Evolutionary conservation across 2,329 filamentous ascomycete species (phyloP), one percentile per base, ranked within the genome.

Genomic region (Penicillium psychrosexuale): DNA sequence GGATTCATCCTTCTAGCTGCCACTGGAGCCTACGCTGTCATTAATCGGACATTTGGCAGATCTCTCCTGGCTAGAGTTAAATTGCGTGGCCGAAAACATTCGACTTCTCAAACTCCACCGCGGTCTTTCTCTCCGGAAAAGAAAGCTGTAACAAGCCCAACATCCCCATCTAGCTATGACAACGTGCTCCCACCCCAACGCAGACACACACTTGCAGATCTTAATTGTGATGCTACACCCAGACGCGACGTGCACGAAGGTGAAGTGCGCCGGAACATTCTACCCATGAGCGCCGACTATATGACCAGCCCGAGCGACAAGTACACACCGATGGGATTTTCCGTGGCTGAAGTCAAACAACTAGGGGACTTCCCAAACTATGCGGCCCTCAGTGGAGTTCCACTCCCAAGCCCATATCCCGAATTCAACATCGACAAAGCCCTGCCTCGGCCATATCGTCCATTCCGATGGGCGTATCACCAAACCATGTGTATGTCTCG

Each of bases 281-380:
- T 80, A 19, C 74, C 76, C 19, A 77, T 77, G 66, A 70, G 69
- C 9, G 62, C 67, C 51, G 67, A 78, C 57, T 79, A 77, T 59
- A 60, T 60, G 40, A 66, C 55, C 11, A 73, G 71, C 52, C 60
- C 67, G 34, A 63, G 69, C 17, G 57, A 68, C 19, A 77, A 76
- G 27, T 86, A 81, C 66, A 85, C 84, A 2, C 84, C 83, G 1
- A 90, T 83, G 39, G 89, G 87, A 1, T 87, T 92, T 64, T 87
- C 87, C 0, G 78, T 86, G 0, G 78, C 80, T 2, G 89, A 95
- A 53, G 80, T 95, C 59, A 82, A 81, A 51, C 80, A 80, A 0
- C 74, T 95, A 1, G 90, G 90, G 0, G 80, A 88, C 61, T 95
- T 95, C 54, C 90, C 90, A 0, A 85, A 93, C 67, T 95, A 95